Conservation (phyloP, 2,329 filamentous ascomycete species). For the Mycosphaerella sp. region DNA sequence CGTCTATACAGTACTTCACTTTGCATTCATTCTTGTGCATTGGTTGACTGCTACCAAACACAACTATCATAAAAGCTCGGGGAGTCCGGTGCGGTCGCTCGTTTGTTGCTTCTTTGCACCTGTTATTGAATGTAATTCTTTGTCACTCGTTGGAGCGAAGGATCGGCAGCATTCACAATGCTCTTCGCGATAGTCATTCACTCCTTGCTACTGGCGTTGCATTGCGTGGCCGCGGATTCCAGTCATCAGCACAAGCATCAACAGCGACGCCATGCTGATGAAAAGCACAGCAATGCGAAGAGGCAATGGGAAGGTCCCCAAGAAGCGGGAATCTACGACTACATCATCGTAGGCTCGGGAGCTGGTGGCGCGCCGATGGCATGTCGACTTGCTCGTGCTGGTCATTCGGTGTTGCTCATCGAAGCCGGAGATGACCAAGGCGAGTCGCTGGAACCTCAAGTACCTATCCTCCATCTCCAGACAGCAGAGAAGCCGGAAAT, state of each 20-base stretch:
- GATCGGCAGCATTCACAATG: not conserved
- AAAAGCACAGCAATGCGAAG: not conserved
- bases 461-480: conserved; percentile 51
- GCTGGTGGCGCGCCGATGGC: conserved; percentile 55
- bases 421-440: conserved; percentile 56
- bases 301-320: not conserved
- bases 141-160: not conserved
- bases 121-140: not conserved
- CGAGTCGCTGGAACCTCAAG: conserved; percentile 45
- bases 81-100: no score
- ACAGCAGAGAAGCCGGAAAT: conserved; percentile 46
- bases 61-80: no score
- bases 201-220: not conserved
- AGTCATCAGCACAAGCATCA: not conserved
- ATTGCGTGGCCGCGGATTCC: not conserved
- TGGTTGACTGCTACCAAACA: no score
- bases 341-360: conserved; percentile 57
- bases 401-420: conserved; percentile 55
- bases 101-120: no score
- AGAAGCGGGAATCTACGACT: conserved; percentile 47
- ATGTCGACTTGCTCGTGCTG: conserved; percentile 54
- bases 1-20: no score
- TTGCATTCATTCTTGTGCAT: no score
- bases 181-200: not conserved
- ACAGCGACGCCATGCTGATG: not conserved